phyloP scores from a whole-genome alignment of 495 filamentous ascomycete genomes.

The Venustampulla echinocandica region DNA sequence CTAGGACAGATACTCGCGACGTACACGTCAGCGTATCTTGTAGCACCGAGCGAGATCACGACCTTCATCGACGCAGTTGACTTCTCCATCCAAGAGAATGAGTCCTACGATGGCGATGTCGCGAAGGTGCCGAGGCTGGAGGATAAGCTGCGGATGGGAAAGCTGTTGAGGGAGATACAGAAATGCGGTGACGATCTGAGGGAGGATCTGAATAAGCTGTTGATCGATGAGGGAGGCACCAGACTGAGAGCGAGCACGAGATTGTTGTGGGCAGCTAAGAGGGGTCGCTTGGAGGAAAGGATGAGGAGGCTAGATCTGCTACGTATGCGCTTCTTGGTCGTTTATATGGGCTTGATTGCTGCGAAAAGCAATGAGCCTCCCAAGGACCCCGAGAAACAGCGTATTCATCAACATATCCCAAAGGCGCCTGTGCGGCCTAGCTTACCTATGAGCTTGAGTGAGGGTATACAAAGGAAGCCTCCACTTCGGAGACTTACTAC shows the following conservation, averaged over 20 bases:
- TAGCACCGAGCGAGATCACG: conserved; percentile 38
- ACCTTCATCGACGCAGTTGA: conserved; percentile 43
- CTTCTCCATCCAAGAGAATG: conserved; percentile 40
- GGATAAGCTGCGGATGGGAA: conserved; percentile 41
- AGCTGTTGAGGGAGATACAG: conserved; percentile 46
- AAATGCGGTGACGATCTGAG: conserved; percentile 44
- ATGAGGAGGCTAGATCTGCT: conserved; percentile 51
- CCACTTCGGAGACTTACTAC: conserved; percentile 36
- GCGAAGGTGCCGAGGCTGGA: conserved; percentile 39
- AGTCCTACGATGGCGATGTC: conserved; percentile 45
- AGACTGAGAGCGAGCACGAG: conserved; percentile 36
- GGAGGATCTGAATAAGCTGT: conserved; percentile 37
- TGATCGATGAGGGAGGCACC: conserved; percentile 34
- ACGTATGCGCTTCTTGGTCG: conserved; percentile 48
- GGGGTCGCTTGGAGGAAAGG: conserved; percentile 36
- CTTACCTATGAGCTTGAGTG: conserved; percentile 26
- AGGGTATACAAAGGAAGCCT: conserved; percentile 33
- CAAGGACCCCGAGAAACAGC: conserved; percentile 27
- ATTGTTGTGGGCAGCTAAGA: conserved; percentile 40
- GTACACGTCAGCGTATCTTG: conserved; percentile 37
- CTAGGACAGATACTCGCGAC: conserved; percentile 32
- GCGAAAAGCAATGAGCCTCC: conserved; percentile 28
- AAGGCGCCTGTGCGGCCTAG: conserved; percentile 12
- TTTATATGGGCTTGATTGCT: conserved; percentile 46
- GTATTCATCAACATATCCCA: neutral